phyloP scores from a whole-genome alignment of 129 eudicot genomes.

The Oenanthe sinensis region DNA sequence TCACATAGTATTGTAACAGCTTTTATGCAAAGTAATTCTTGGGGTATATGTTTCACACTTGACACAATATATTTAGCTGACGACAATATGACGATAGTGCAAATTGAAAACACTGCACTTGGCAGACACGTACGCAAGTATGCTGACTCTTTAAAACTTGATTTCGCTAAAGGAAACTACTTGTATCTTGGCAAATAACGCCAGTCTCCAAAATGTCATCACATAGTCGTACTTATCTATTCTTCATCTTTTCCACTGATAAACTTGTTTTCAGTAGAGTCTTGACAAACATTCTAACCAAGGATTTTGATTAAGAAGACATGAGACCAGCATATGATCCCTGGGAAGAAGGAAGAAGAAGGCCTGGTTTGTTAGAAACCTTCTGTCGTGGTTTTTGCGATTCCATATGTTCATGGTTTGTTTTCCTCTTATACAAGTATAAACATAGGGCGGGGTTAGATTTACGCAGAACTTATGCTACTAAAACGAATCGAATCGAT shows the following conservation, averaged over 20 bases:
- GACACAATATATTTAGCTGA: too few relatives aligned
- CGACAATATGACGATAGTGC: not conserved
- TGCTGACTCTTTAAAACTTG: not conserved
- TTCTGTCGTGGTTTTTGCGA: not conserved
- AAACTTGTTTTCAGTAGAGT: not conserved
- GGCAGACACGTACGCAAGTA: not conserved
- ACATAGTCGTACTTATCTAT: not conserved
- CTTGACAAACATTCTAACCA: not conserved
- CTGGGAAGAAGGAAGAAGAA: not conserved
- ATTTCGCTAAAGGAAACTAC: not conserved
- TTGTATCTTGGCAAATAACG: not conserved
- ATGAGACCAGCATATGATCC: slow-evolving; percentile 3
- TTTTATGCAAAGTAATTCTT: too few relatives aligned
- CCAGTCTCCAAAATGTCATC: not conserved
- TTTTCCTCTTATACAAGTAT: not conserved
- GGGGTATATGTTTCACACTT: too few relatives aligned
- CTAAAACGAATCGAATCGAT: not conserved
- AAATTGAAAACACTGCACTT: not conserved
- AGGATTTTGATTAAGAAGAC: not conserved
- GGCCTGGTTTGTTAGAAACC: not conserved
- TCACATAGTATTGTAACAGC: too few relatives aligned
- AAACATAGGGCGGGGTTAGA: not conserved
- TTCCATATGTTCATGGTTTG: slow-evolving; percentile 1
- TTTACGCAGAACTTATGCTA: not conserved
- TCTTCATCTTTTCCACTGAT: not conserved